phyloP scores from a whole-genome alignment of 345 rosid genomes.

The Laguncularia racemosa region DNA sequence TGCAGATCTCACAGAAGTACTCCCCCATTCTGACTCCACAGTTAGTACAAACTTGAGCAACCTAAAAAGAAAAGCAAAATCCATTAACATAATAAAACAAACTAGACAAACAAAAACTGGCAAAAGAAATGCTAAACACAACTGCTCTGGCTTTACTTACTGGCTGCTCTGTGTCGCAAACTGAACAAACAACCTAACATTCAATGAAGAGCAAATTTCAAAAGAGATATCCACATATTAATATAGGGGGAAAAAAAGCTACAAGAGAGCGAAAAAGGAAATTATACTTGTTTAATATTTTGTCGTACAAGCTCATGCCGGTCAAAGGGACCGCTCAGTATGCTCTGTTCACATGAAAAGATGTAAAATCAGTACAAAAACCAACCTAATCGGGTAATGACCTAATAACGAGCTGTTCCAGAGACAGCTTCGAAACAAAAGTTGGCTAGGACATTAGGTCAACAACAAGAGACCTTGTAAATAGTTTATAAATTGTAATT shows the following conservation, averaged over 20 bases:
- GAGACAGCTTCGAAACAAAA: not conserved
- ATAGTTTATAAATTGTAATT: no score
- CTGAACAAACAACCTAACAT: constrained; percentile 74
- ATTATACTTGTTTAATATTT: constrained; percentile 56
- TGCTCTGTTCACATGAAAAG: constrained; percentile 31
- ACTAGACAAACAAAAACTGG: not conserved
- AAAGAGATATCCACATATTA: not conserved
- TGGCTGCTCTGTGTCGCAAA: constrained; percentile 97
- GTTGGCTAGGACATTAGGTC: not conserved
- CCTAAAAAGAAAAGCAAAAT: constrained; percentile 27
- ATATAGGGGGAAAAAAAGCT: not conserved
- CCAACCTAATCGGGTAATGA: no score
- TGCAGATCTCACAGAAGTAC: constrained; percentile 85
- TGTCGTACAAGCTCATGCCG: constrained; percentile 79
- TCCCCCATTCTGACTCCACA: constrained; percentile 99
- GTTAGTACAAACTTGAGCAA: constrained; percentile 69
- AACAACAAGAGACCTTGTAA: not conserved
- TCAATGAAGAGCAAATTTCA: constrained; percentile 4
- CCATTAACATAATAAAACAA: not conserved
- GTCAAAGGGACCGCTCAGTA: constrained; percentile 49
- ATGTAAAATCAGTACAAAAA: constrained; percentile 10
- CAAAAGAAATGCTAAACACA: not conserved
- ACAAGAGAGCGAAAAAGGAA: not conserved
- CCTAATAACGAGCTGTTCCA: not conserved
- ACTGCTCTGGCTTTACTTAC: constrained; percentile 33